Conservation (phyloP, 108 stramenopile genomes). For the Mayamaea pseudoterrestris region DNA sequence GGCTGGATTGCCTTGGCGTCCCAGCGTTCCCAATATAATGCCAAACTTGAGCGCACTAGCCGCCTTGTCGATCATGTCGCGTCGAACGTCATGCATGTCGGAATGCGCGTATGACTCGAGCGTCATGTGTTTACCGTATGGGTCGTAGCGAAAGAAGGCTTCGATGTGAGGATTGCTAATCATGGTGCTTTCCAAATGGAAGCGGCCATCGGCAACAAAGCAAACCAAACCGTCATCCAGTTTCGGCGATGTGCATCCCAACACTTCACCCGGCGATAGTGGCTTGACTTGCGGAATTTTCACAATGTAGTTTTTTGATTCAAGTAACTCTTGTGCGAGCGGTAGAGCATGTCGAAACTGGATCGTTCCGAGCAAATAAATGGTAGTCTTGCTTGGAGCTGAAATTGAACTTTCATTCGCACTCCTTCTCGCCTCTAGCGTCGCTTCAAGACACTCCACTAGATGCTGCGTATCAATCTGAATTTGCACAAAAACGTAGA, state of each 20-base stretch:
- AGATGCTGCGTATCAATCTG: conserved; percentile 80
- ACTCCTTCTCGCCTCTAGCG: conserved; percentile 10
- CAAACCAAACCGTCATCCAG: conserved; percentile 54
- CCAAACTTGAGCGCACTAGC: conserved; percentile 43
- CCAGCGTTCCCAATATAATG: conserved; percentile 92
- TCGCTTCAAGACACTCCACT: conserved; percentile 64
- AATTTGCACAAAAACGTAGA: conserved; percentile 99
- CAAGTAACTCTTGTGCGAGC: conserved; percentile 37
- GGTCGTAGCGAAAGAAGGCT: conserved; percentile 88
- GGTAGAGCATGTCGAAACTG: conserved; percentile 88
- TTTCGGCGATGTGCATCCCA: conserved; percentile 94
- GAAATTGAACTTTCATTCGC: not conserved
- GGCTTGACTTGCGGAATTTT: conserved; percentile 86
- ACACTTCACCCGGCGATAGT: conserved; percentile 83
- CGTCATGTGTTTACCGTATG: conserved; percentile 87
- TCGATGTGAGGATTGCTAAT: conserved; percentile 86
- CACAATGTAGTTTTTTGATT: conserved; percentile 18
- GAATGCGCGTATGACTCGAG: conserved; percentile 83
- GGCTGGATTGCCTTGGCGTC: conserved; percentile 96
- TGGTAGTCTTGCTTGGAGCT: not conserved
- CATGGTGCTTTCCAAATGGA: conserved; percentile 97
- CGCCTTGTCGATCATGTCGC: conserved; percentile 41
- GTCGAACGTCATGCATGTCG: conserved; percentile 73
- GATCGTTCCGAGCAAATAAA: conserved; percentile 56
- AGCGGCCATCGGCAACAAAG: conserved; percentile 97